Base-by-base conservation (phyloP, 1,139 yeast genomes). In the Yamadazyma membranifaciens region DNA sequence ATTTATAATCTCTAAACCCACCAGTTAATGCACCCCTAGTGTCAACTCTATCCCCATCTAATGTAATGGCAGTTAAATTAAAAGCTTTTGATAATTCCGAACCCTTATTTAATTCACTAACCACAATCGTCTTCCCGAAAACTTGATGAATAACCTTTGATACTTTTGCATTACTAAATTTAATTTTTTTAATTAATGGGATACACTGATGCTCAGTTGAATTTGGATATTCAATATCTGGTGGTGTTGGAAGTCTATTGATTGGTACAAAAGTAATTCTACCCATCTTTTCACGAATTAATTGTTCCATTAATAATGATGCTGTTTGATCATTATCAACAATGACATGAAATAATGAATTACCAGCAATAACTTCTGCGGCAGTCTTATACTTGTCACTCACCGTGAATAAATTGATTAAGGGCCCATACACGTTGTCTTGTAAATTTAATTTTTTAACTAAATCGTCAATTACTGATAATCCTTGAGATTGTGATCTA, bases 251-350 rank as follows among this genome's bases (percentile, higher is more conserved):
- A n/a, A 91, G 57, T 49, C 95, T 72, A 56, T 88, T 88, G 49
- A 92, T 67, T 0, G 98, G 98, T 65, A 92, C 81, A 54, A 92
- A 89, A 0, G 98, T 88, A 0, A 87, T 91, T 53, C 97, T 75
- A 1, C 98, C 98, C 4, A 81, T 73, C 47, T 78, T 81, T 43
- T 77, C 79, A 40, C 86, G 71, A n/a, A 73, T 72, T 44, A 92
- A 67, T 55, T 87, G 94, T 36, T 83, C 83, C 83, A 92, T 84
- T 3, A 92, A 61, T 11, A 75, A 57, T 4, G 88, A 73, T 0
- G 98, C 98, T 1, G 96, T 87, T 36, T 77, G 81, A 51, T 91
- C 97, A 35, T 75, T 81, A 55, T 89, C 96, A 12, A 92, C 98
- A 12, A 92, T 94, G 31, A 91, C 80, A 59, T 92, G 89, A 56